Percentiles rank a stretch among this genome's conserved stretches.
Evolutionary conservation across 495 filamentous ascomycete genomes (phyloP).

Genomic region (Xylaria grammica): DNA sequence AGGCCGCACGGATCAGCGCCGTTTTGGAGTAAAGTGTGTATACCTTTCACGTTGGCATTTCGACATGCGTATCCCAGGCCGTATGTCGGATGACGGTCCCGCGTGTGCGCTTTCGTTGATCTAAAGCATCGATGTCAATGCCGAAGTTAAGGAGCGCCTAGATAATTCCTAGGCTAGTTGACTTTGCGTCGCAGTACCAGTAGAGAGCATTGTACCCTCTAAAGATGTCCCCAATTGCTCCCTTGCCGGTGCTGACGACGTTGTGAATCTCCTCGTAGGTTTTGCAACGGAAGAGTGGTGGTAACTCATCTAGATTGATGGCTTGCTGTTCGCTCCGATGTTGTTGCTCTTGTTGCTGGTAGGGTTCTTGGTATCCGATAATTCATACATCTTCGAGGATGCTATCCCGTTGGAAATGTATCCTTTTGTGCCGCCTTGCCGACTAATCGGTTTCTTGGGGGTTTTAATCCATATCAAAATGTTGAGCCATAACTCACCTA

Average conservation of each 20-base stretch:
- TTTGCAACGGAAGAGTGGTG: conserved; percentile 14
- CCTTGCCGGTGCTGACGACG: neutral
- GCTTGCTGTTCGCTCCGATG: neutral
- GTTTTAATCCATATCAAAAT: neutral
- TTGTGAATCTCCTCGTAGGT: neutral
- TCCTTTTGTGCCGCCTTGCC: neutral
- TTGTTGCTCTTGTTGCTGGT: neutral
- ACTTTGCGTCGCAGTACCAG: conserved; percentile 22
- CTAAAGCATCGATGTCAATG: conserved; percentile 5
- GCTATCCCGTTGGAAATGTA: conserved; percentile 1
- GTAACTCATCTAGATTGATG: neutral
- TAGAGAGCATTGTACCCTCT: conserved; percentile 12
- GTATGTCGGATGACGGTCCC: neutral
- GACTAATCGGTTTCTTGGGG: neutral
- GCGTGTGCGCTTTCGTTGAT: neutral
- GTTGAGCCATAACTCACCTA: neutral
- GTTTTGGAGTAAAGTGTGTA: neutral
- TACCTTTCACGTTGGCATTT: conserved; percentile 11
- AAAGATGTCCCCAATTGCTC: conserved; percentile 8
- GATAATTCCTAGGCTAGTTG: conserved; percentile 15
- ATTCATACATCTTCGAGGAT: neutral
- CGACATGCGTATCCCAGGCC: conserved; percentile 8
- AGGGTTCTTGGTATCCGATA: neutral
- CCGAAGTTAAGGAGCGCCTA: neutral
- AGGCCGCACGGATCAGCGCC: conserved; percentile 7